Base-by-base conservation (phyloP, 2,329 filamentous ascomycete genomes). In the Colletotrichum trifolii region DNA sequence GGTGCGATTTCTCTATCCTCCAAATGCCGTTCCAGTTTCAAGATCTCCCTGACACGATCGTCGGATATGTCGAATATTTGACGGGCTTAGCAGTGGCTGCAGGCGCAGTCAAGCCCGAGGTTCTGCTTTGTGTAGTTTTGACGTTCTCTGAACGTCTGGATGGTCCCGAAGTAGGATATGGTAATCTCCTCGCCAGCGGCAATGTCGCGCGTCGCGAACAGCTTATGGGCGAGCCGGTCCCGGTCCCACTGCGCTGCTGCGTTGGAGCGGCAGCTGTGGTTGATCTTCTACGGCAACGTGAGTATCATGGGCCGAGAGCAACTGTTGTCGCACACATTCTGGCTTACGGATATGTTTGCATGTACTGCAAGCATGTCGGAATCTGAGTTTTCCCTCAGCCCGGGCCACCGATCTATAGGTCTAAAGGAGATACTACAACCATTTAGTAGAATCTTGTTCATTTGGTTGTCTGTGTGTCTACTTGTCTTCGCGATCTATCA, bases 121-220 rank as follows among this genome's bases (percentile, higher is more conserved):
- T 34, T 15, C 4, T 54, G 2, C 45, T 54, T 15, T 7, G 52
- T 45, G 8, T 54, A 35, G 3, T 45, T 3, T 45, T 45, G 52
- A 11, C 52, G 52, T 6, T 43, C 39, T 45, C n/a, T 6, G 11
- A 34, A 8, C 38, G 39, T 54, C 3, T 11, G 6, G 10, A 54
- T 15, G 13, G 52, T 9, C 34, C 45, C 11, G 17, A 54, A 35
- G 13, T 54, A 54, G 17, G 52, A 12, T 9, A 54, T 54, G 7
- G 52, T 54, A 11, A 54, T 54, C 39, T 54, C 52, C 39, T 54
- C 52, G 15, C 8, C 17, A 35, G 52, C 25, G 15, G 52, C 25
- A 36, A 54, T 43, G 13, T 54, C 39, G 11, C 52, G 52, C 17
- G 35, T 40, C 36, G 52, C 39, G 13, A 43, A 45, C 1, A 54